Base-by-base conservation (phyloP, 345 rosid species). In the Durio zibethinus region DNA sequence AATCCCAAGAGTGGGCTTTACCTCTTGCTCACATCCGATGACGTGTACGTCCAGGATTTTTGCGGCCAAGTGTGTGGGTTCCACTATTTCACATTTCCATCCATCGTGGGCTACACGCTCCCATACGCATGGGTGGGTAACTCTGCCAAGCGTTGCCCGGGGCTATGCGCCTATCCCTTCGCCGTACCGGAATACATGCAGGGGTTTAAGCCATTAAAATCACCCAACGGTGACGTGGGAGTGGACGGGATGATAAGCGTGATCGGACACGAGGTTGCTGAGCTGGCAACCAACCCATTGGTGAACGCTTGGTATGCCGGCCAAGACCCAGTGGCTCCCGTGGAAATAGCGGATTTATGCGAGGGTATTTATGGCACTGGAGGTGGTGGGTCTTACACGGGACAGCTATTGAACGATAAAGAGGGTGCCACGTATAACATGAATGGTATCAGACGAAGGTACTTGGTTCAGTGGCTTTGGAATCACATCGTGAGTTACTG, bases 231-330 rank as follows among this genome's bases (percentile, higher is more conserved):
- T 14, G 99, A 95, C 81, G 76, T 85, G 0, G 99, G 99, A 4
- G 92, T 95, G 1, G 99, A 95, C 76, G 99, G 98, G 31, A 95
- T 95, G 99, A 88, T 95, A 73, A 93, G 98, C 70, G 99, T 95
- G 72, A 93, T 95, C 0, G 99, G 80, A 29, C 99, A 95, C 85
- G 99, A 95, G 88, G 80, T 95, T 40, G 99, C 99, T 2, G 99
- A 95, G 89, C 88, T 95, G 83, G 96, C 99, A 25, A 86, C 96
- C 16, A 95, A 95, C 82, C 99, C 99, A 54, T 75, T 95, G 75
- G 96, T 92, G 72, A 95, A 95, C 87, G 99, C 97, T 2, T 95
- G 99, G 99, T 95, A 90, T 48, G 99, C 99, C 2, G 99, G 99
- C 25, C 82, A 77, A 56, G 99, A 95, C 86, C 98, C 99, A 66